Evolutionary conservation across 345 rosid species (phyloP), one percentile per base, ranked within the genome.

Genomic region (Sapria himalayana): DNA sequence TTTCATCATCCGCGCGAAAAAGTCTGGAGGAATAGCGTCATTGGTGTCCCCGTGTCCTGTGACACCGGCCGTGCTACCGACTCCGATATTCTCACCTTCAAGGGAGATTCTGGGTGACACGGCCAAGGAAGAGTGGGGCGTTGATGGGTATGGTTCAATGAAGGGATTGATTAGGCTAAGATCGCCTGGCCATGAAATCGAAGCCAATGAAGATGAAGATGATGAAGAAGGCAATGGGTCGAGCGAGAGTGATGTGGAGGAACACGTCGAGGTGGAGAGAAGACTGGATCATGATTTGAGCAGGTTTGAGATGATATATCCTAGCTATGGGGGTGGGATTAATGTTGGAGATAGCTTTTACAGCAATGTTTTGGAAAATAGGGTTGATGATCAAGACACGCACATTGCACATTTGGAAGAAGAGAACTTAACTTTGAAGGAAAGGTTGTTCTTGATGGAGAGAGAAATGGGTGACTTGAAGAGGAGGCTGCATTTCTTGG

Each of bases 131-230:
- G 92, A 89, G 41, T 89, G 95, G 93, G 93, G 98, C 0, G 98
- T 89, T 45, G 93, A 89, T 61, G 98, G 98, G n/a, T 89, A 89
- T 47, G 98, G 98, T 9, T 79, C 95, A 4, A 89, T 89, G 99
- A 89, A 89, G 49, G 99, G 99, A 9, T 34, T 84, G 62, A 89
- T 89, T 38, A 61, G 95, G 66, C 61, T 89, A 5, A 50, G 92
- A 25, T 78, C 81, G n/a, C 75, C 71, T 7, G 84, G 81, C 15
- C 48, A 69, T 44, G 85, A 76, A 18, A 41, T 46, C 21, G 75
- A 57, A 24, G 41, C 55, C 29, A 64, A 67, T 24, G 80, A 71
- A 18, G 94, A 78, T 5, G 96, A 84, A 8, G 97, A 86, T 5
- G 94, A 86, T n/a, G 86, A 86, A 1, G 94, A 72, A 19, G 92